Evolutionary conservation across 805 yeast genomes (phyloP).

Genomic region (Wickerhamomyces xylosicus): DNA sequence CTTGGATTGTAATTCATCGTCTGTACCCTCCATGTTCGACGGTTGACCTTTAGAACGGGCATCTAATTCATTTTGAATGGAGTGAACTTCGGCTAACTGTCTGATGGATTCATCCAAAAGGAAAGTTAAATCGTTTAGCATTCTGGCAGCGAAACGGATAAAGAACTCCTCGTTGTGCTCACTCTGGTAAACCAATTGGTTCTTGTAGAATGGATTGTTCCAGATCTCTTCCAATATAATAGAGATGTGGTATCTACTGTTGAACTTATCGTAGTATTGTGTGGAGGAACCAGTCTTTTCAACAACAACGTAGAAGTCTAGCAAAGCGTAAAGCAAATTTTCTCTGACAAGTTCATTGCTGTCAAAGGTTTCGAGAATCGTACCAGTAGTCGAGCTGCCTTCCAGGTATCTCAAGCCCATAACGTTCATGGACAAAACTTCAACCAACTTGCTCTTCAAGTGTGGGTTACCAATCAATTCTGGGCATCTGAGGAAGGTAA

Average conservation of each 20-base stretch:
- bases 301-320: constrained; percentile 87
- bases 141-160: constrained; percentile 84
- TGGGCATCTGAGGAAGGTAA: constrained; percentile 72
- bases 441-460: constrained; percentile 76
- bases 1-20: constrained; percentile 49
- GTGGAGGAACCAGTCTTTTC: constrained; percentile 94
- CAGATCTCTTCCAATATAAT: constrained; percentile 75
- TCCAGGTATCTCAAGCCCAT: background rate
- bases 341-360: constrained; percentile 50
- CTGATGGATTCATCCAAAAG: constrained; percentile 83
- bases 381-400: constrained; percentile 65
- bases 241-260: constrained; percentile 79
- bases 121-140: constrained; percentile 90
- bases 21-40: constrained; percentile 35
- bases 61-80: constrained; percentile 54
- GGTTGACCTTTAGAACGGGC: constrained; percentile 28
- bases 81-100: constrained; percentile 69
- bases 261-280: constrained; percentile 94
- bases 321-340: constrained; percentile 68
- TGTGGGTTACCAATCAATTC: constrained; percentile 88
- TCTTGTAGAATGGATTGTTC: constrained; percentile 58
- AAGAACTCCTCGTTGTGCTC: constrained; percentile 69
- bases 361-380: constrained; percentile 56
- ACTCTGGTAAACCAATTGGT: constrained; percentile 61
- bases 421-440: constrained; percentile 46